A percentile compares a stretch with the other conserved stretches of the same genome.
Conservation (phyloP, 305 asterid species). For the Fraxinus latifolia region DNA sequence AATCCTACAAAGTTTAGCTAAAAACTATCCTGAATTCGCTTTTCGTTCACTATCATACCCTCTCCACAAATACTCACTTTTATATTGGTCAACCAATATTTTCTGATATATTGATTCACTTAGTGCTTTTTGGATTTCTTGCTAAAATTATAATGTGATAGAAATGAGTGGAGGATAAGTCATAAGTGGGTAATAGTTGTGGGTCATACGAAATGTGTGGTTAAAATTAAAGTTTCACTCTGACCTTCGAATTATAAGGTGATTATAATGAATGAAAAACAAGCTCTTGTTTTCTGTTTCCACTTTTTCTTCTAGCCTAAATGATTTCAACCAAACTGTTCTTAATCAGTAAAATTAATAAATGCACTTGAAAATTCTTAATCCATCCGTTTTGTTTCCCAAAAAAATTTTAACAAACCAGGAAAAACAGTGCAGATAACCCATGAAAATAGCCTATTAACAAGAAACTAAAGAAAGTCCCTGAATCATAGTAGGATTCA, state of each 20-base stretch:
- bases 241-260: neutral
- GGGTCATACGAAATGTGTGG: neutral
- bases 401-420: neutral
- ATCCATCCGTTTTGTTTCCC: neutral
- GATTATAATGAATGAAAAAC: neutral
- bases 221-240: neutral
- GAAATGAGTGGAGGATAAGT: neutral
- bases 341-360: neutral
- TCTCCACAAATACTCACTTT: neutral
- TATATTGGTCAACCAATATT: neutral
- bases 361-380: neutral
- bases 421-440: neutral
- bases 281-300: neutral
- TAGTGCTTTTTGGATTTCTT: neutral
- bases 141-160: neutral
- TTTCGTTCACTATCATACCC: neutral
- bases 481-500: neutral
- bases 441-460: neutral
- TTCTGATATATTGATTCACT: neutral
- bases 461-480: neutral
- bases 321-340: neutral
- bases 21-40: neutral
- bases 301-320: neutral
- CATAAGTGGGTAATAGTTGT: neutral
- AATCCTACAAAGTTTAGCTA: neutral